Conservation (phyloP, 495 filamentous ascomycete genomes). For the Aspergillus funiculosus region DNA sequence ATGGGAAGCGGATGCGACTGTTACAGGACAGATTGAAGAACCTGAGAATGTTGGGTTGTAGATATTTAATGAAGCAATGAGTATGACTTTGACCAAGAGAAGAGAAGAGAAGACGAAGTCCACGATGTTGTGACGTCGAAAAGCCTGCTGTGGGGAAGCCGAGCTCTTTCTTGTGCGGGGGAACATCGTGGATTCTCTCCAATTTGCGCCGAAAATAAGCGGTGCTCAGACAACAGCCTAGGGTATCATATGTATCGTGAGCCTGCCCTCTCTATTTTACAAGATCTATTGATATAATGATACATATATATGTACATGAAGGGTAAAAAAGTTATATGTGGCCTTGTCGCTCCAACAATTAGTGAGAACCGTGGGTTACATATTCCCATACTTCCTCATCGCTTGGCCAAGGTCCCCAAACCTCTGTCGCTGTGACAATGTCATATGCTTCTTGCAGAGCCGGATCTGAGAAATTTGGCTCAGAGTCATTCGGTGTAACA, state of each 20-base stretch:
- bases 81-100: neutral
- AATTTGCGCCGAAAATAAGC: conserved; percentile 20
- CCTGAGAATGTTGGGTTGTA: conserved; percentile 3
- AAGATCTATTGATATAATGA: conserved; percentile 22
- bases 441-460: conserved; percentile 36
- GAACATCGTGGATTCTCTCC: neutral
- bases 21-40: no score
- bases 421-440: conserved; percentile 38
- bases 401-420: conserved; percentile 51
- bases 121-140: conserved; percentile 6
- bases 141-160: conserved; percentile 22
- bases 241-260: conserved; percentile 8
- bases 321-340: neutral
- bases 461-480: conserved; percentile 24
- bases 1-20: no score
- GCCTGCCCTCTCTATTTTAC: conserved; percentile 13
- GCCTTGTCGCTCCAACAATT: conserved; percentile 13
- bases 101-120: neutral
- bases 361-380: conserved; percentile 16
- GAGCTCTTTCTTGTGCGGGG: conserved; percentile 16
- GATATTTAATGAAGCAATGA: neutral
- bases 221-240: neutral
- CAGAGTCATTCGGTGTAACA: conserved; percentile 9
- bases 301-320: conserved; percentile 22
- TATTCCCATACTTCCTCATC: conserved; percentile 49